Evolutionary conservation across 2,329 filamentous ascomycete species (phyloP), one percentile per base, ranked within the genome.

Genomic region (Fusarium multiceps): DNA sequence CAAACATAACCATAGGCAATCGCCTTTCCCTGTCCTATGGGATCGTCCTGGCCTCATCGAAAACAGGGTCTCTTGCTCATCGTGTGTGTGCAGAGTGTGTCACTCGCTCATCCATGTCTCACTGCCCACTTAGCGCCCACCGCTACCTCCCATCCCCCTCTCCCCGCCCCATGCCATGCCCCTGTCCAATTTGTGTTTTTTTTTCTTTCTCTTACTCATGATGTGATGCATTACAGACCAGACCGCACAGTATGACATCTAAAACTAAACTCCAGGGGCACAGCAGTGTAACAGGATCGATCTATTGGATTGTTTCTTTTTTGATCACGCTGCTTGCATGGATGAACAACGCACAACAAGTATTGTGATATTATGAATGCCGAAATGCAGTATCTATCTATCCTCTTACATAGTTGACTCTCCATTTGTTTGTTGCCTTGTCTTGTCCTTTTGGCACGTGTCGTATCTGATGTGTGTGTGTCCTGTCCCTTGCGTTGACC

Each of bases 291-390:
- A 72, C 63, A 56, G 59, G 50, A 41, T 47, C 42, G 48, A 73
- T 66, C 61, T 41, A 55, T 45, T 55, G 59, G 30, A 37, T 37
- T 63, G 40, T 48, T 58, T 47, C 58, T 69, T 62, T 53, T 53
- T 59, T 63, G 65, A 72, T 73, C 69, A 74, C 72, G 72, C 69
- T 56, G 60, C 59, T 57, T 21, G 30, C n/a, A 23, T 48, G 47
- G 47, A 14, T 40, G 37, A 23, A 46, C 59, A 69, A 60, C 60
- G 55, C 56, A 71, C 57, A 62, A 50, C 40, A 45, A 30, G 28
- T 30, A 30, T 0, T 28, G 27, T 28, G 6, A 30, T 30, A 30
- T 30, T 30, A 5, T 30, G 9, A 37, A 37, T 37, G 9, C 34
- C 18, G 34, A 37, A 11, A n/a, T 37, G 34, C 6, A 37, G 34